phyloP scores from a whole-genome alignment of 2,329 filamentous ascomycete species.

The Hymenoscyphus scutula region DNA sequence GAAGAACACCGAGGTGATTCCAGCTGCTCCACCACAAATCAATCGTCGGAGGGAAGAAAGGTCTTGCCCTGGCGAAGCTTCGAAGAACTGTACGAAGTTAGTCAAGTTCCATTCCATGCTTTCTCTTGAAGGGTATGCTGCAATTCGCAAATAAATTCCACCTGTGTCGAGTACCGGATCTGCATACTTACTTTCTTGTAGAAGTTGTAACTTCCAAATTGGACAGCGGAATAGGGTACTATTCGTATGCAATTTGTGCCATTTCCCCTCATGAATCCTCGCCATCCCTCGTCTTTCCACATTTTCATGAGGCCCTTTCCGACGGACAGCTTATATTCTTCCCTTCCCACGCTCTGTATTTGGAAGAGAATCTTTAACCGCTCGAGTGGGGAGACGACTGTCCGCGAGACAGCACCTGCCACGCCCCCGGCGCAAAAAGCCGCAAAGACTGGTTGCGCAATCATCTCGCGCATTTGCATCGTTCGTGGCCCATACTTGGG shows the following conservation, averaged over 20 bases:
- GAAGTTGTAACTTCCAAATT: constrained; percentile 97
- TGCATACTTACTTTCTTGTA: constrained; percentile 76
- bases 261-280: constrained; percentile 95
- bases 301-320: constrained; percentile 88
- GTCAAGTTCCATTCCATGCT: background rate
- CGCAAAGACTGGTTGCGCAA: constrained; percentile 83
- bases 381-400: constrained; percentile 93
- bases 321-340: constrained; percentile 92
- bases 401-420: constrained; percentile 94
- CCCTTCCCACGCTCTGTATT: constrained; percentile 83
- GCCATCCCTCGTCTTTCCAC: constrained; percentile 96
- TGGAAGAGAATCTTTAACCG: constrained; percentile 98
- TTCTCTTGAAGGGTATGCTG: background rate
- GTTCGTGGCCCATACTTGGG: constrained; percentile 35
- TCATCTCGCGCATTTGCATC: constrained; percentile 41
- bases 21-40: constrained; percentile 85
- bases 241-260: constrained; percentile 98
- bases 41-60: constrained; percentile 73
- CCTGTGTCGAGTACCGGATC: background rate
- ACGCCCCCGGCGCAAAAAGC: constrained; percentile 94
- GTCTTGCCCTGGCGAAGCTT: constrained; percentile 69
- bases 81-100: constrained; percentile 59
- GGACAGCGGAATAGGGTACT: constrained; percentile 95
- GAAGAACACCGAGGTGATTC: constrained; percentile 90
- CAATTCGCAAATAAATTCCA: background rate